A percentile compares a stretch with the other conserved stretches of the same genome.
These are phyloP conservation scores for Fusarium secorum DNA, from an alignment of 2,329 filamentous ascomycete species.

Conservation along the genomic window DNA sequence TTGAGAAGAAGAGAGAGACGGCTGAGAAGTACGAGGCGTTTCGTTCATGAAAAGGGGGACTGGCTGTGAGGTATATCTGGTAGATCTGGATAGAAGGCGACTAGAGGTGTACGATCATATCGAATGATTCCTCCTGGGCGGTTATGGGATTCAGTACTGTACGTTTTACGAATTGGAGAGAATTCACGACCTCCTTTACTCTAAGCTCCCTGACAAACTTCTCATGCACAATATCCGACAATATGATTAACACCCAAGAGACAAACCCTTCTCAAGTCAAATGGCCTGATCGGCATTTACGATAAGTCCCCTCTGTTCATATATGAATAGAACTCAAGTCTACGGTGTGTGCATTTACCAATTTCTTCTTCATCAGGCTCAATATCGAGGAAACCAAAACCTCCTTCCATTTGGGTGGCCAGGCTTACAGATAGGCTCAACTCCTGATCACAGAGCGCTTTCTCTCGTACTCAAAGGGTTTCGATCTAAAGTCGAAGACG, in stretches of 20 bases:
- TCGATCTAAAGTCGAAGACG: background rate
- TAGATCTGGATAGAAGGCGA: background rate
- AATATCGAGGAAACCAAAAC: background rate
- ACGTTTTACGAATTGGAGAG: conserved; percentile 5
- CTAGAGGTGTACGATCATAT: conserved; percentile 1
- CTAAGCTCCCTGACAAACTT: background rate
- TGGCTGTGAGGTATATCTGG: background rate
- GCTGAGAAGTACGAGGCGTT: conserved; percentile 68
- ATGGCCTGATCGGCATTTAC: background rate
- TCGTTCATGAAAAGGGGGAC: conserved; percentile 41
- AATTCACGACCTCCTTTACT: background rate
- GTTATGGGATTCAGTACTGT: background rate
- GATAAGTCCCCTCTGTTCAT: background rate
- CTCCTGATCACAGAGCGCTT: background rate
- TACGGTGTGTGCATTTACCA: background rate
- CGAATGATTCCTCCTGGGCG: background rate
- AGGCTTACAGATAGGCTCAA: background rate
- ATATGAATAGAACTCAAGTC: background rate
- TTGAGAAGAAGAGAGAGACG: conserved; percentile 73
- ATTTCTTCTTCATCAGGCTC: background rate
- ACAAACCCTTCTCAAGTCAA: background rate
- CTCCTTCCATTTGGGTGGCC: background rate
- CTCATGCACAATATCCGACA: background rate
- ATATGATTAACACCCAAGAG: background rate
- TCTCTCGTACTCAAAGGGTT: background rate